Evolutionary conservation across 2,329 filamentous ascomycete species (phyloP).

Genomic region (Coniochaeta sp.): DNA sequence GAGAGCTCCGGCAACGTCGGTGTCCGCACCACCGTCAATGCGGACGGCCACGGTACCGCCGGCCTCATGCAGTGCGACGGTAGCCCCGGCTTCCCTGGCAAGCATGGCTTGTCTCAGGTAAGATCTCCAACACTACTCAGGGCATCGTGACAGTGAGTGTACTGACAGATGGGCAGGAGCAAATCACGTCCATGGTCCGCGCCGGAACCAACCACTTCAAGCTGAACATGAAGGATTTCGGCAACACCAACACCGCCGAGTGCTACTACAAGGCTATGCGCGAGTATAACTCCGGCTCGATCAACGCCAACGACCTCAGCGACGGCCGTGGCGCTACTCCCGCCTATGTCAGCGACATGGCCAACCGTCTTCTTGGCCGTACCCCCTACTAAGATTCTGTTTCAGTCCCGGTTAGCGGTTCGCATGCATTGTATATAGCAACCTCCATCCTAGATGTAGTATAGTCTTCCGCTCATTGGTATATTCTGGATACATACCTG

Average conservation of each 20-base stretch:
- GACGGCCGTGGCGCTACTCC: conserved; percentile 26
- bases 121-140: too few relatives aligned
- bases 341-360: conserved; percentile 30
- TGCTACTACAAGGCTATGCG: conserved; percentile 31
- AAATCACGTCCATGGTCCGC: conserved; percentile 26
- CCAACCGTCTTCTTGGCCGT: conserved; percentile 28
- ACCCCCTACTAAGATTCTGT: conserved; percentile 19
- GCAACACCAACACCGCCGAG: conserved; percentile 18
- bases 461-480: not conserved
- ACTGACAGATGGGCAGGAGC: conserved; percentile 13
- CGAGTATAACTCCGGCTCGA: conserved; percentile 31
- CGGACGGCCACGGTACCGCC: conserved; percentile 23
- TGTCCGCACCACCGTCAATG: conserved; percentile 25
- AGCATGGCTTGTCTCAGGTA: conserved; percentile 24
- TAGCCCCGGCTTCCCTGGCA: conserved; percentile 24
- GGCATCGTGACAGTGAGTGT: too few relatives aligned
- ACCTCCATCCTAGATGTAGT: not conserved
- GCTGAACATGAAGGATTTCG: conserved; percentile 17
- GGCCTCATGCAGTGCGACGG: conserved; percentile 33
- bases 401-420: conserved; percentile 28
- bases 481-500: not conserved
- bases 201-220: conserved; percentile 20
- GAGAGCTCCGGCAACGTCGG: conserved; percentile 31
- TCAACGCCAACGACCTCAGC: conserved; percentile 26
- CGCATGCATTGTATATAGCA: conserved; percentile 46